A percentile compares a stretch with the other conserved stretches of the same genome.
These are phyloP conservation scores for Penicillium argentinense DNA, from an alignment of 495 filamentous ascomycete genomes.

Conservation along the genomic window DNA sequence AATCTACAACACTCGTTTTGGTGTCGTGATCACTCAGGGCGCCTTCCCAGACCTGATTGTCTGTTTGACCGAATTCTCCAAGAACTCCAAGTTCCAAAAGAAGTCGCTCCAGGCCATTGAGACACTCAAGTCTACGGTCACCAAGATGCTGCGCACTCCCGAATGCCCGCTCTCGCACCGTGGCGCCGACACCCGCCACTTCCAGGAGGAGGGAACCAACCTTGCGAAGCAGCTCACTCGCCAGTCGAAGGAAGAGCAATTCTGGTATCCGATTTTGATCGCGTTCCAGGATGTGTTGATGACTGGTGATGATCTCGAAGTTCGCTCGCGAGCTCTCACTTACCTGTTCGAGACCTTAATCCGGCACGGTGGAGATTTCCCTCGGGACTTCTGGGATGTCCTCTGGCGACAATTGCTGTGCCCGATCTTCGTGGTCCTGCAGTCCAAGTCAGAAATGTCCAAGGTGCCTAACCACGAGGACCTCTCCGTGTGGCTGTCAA, in stretches of 20 bases:
- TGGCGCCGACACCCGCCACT: conserved; percentile 33
- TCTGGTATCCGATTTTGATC: conserved; percentile 97
- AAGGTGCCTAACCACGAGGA: conserved; percentile 93
- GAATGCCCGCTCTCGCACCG: conserved; percentile 86
- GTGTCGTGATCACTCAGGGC: conserved; percentile 92
- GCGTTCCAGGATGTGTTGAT: conserved; percentile 98
- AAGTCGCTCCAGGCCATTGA: conserved; percentile 97
- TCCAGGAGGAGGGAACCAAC: conserved; percentile 48
- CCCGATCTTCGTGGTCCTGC: conserved; percentile 96
- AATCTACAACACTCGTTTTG: conserved; percentile 96
- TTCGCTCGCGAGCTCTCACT: conserved; percentile 83
- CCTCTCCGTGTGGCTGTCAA: conserved; percentile 97
- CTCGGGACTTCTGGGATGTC: conserved; percentile 95
- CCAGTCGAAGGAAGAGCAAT: conserved; percentile 87
- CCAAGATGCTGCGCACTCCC: conserved; percentile 90
- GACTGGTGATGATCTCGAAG: conserved; percentile 98
- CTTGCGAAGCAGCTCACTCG: conserved; percentile 49
- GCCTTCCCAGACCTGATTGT: conserved; percentile 96
- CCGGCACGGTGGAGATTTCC: conserved; percentile 86
- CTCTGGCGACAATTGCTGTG: conserved; percentile 95
- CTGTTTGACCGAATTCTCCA: conserved; percentile 96
- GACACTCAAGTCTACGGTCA: conserved; percentile 84
- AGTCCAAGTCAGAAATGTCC: conserved; percentile 92
- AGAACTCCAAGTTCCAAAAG: conserved; percentile 97
- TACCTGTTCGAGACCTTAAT: conserved; percentile 95